phyloP scores from a whole-genome alignment of 768 basidiomycete genomes.

The Suillus americanus region DNA sequence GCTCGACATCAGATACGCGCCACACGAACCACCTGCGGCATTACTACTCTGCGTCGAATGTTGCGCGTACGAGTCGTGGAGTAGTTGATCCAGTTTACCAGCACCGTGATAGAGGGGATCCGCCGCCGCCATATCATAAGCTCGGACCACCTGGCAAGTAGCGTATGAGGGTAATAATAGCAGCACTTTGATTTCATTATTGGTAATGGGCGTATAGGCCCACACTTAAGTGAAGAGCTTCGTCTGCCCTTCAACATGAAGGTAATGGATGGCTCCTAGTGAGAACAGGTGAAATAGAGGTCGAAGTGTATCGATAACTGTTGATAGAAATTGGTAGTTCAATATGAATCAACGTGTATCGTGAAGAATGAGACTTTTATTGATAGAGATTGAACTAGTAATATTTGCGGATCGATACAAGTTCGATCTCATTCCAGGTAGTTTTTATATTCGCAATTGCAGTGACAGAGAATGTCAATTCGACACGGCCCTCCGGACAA shows the following conservation, averaged over 20 bases:
- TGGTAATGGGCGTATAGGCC: not conserved
- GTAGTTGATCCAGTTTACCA: constrained; percentile 11
- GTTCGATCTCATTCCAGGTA: no score
- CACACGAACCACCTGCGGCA: constrained; percentile 18
- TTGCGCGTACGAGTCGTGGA: constrained; percentile 7
- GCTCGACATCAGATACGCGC: not conserved
- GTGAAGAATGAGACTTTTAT: no score
- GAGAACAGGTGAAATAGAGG: not conserved
- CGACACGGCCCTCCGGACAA: no score
- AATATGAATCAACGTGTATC: no score
- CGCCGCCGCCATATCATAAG: constrained; percentile 28
- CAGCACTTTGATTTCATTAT: not conserved
- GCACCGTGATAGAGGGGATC: constrained; percentile 22
- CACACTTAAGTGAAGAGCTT: no score
- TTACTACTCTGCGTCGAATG: constrained; percentile 20
- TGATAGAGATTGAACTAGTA: no score
- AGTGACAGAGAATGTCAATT: no score
- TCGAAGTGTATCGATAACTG: not conserved
- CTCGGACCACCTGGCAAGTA: constrained; percentile 3
- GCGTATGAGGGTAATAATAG: not conserved
- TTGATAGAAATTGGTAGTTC: no score
- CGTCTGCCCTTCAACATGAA: no score
- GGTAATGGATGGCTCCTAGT: not conserved
- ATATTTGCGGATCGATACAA: no score
- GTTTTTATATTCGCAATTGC: no score